Percentiles rank a stretch among this genome's conserved stretches.
Evolutionary conservation across 331 rosid genomes (phyloP).

Genomic region (Acacia concinna): DNA sequence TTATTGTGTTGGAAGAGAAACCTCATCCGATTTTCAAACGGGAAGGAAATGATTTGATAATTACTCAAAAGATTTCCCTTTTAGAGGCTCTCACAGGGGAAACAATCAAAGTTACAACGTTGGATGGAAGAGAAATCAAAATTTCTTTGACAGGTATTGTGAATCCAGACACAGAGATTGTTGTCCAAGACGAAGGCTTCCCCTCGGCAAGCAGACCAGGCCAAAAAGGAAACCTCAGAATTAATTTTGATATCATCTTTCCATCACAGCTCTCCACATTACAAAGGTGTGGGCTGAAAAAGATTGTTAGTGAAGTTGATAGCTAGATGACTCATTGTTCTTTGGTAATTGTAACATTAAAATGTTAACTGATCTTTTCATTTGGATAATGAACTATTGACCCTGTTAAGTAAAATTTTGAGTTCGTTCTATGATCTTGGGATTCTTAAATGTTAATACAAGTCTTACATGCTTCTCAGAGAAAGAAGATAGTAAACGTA

Average conservation of each 20-base stretch:
- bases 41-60: constrained; percentile 18
- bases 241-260: constrained; percentile 52
- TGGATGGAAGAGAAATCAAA: constrained; percentile 52
- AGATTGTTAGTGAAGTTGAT: constrained; percentile 43
- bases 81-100: constrained; percentile 27
- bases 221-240: constrained; percentile 49
- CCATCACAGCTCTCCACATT: constrained; percentile 50
- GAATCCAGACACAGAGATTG: constrained; percentile 51
- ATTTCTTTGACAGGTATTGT: constrained; percentile 42
- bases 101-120: constrained; percentile 38
- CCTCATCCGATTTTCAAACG: constrained; percentile 52
- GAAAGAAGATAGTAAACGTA: no score
- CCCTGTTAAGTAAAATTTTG: no score
- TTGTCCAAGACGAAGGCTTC: constrained; percentile 60
- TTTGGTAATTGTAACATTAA: no score
- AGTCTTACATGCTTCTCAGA: no score
- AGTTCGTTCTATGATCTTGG: no score
- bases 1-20: constrained; percentile 54
- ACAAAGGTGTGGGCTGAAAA: constrained; percentile 53
- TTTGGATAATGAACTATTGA: no score
- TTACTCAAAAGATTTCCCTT: background rate
- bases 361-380: no score
- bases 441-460: no score
- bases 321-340: background rate
- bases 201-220: constrained; percentile 55